Evolutionary conservation across 352 stramenopile species (phyloP), one percentile per base, ranked within the genome.

Genomic region (Thraustotheca clavata): DNA sequence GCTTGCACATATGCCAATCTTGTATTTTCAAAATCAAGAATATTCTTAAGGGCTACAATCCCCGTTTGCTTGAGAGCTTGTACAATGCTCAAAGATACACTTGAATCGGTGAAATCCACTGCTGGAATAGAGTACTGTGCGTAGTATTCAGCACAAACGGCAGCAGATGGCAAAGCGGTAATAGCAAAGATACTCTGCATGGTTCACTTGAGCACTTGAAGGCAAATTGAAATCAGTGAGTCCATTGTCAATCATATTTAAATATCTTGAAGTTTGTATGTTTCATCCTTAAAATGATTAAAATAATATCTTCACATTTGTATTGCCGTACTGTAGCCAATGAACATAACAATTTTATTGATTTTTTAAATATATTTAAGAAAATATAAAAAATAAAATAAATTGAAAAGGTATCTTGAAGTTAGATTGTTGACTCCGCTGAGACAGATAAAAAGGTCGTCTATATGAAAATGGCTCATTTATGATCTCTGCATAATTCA

Each of bases 31-130:
- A 80, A 91, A 31, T 60, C 61, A 3, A 79, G 78, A 20, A 91
- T 73, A 69, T 88, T 87, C 46, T 67, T 69, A 41, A 91, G 68
- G 39, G 70, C 75, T 52, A 91, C 67, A 75, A 89, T 89, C 32
- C 82, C 82, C 57, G 88, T 77, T 24, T 69, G 65, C 68, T 86
- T 76, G 59, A 91, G 77, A 12, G 77, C 77, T 1, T 48, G 33
- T 2, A 55, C 35, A 6, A 54, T 43, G 14, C n/a, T n/a, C 6
- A 46, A 11, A 20, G 57, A 40, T 26, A 36, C 36, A n/a, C 41
- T 16, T 14, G 35, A 7, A 5, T 29, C 41, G 38, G 18, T n/a
- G 12, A 65, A 20, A 29, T 65, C 57, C 12, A 65, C 46, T 11
- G 57, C 38, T 16, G 57, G 38, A 33, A 65, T 54, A 3, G 46